Conservation (phyloP, 2,329 filamentous ascomycete species). For the Zymoseptoria passerinii region DNA sequence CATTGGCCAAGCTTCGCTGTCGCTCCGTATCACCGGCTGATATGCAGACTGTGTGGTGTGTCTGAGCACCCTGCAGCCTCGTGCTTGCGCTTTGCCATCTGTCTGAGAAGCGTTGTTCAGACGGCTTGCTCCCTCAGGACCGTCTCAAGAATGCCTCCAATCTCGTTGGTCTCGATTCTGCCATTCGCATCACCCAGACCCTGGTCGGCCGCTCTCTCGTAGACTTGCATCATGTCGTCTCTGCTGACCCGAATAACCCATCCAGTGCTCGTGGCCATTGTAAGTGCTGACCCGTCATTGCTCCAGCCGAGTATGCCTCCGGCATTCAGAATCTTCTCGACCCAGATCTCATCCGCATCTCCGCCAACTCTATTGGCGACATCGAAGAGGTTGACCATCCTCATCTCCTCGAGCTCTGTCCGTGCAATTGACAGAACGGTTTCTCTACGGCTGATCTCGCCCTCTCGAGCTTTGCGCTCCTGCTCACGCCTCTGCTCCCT, state of each 20-base stretch:
- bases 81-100: background rate
- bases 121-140: conserved; percentile 18
- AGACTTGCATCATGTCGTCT: conserved; percentile 34
- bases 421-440: conserved; percentile 27
- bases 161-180: conserved; percentile 26
- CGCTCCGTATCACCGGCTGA: background rate
- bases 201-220: conserved; percentile 28
- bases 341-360: conserved; percentile 33
- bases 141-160: conserved; percentile 33
- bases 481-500: conserved; percentile 32
- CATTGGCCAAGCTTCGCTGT: background rate
- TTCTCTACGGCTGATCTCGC: conserved; percentile 30
- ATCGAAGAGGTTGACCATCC: conserved; percentile 32
- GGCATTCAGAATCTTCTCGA: conserved; percentile 37
- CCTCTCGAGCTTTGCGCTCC: conserved; percentile 31
- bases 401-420: conserved; percentile 23
- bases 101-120: background rate
- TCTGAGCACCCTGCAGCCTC: background rate
- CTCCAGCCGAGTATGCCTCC: conserved; percentile 30
- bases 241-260: conserved; percentile 37
- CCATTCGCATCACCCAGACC: conserved; percentile 27
- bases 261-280: conserved; percentile 36
- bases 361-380: conserved; percentile 36
- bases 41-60: no score
- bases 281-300: conserved; percentile 20